A percentile compares a stretch with the other conserved stretches of the same genome.
These are phyloP conservation scores for Globisporangium echinulatum DNA, from an alignment of 352 stramenopile genomes.

Conservation along the genomic window DNA sequence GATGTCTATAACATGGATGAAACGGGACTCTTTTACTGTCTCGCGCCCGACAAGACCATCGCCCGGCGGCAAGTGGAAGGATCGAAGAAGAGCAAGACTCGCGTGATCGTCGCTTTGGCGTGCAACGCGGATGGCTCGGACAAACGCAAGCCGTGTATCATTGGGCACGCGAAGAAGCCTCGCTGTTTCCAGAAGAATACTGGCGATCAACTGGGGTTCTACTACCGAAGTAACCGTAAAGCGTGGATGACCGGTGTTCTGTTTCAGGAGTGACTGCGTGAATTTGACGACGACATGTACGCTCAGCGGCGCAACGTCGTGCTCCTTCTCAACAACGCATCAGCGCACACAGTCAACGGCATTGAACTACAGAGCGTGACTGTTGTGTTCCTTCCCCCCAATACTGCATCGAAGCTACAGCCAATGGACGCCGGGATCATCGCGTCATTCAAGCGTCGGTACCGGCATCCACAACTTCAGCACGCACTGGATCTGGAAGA, in stretches of 20 bases:
- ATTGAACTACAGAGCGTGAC: background rate
- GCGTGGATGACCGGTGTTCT: background rate
- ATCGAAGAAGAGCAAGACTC: background rate
- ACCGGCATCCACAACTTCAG: background rate
- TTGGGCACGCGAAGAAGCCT: background rate
- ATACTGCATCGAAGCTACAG: conserved; percentile 11
- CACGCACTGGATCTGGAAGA: background rate
- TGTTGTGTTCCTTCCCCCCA: background rate
- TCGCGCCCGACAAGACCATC: background rate
- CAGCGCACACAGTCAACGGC: background rate
- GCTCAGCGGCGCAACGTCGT: background rate
- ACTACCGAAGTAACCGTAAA: background rate
- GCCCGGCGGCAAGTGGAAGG: no score
- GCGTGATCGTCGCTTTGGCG: background rate
- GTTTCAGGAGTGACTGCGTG: background rate
- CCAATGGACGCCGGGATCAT: conserved; percentile 9
- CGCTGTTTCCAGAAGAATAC: background rate
- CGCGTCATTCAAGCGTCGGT: conserved; percentile 8
- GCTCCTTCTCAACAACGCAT: background rate
- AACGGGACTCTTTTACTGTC: background rate
- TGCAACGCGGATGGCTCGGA: background rate
- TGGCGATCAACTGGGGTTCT: background rate
- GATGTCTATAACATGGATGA: background rate
- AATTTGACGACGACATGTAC: conserved; percentile 1
- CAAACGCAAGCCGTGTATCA: background rate